phyloP scores from a whole-genome alignment of 1,284 basidiomycete genomes.

The Leccinum solheimii region DNA sequence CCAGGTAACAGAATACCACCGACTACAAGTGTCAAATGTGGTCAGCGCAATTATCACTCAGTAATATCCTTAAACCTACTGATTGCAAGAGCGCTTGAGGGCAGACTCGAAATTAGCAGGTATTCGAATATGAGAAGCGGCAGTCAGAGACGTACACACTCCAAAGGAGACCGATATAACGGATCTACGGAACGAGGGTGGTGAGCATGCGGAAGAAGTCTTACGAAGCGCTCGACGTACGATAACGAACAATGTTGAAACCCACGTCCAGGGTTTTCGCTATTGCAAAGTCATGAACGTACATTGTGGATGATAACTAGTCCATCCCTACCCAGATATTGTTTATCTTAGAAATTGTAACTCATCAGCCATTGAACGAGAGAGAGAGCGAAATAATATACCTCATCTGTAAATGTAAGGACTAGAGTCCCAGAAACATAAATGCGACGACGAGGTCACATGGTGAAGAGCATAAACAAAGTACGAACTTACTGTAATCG shows the following conservation, averaged over 20 bases:
- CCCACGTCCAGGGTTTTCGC: neutral
- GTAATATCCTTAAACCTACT: neutral
- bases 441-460: neutral
- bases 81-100: neutral
- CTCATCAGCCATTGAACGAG: neutral
- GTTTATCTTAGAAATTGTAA: neutral
- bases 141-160: neutral
- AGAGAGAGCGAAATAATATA: neutral
- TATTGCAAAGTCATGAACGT: neutral
- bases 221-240: neutral
- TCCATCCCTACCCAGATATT: neutral
- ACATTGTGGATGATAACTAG: neutral
- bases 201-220: neutral
- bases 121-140: neutral
- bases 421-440: neutral
- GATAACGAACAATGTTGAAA: neutral
- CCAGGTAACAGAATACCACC: neutral
- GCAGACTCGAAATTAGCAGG: neutral
- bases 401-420: neutral
- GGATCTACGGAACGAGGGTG: neutral
- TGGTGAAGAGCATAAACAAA: neutral
- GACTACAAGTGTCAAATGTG: neutral
- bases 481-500: neutral
- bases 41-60: neutral
- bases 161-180: neutral